Conservation (phyloP, 2,329 filamentous ascomycete genomes). For the Chalaropsis thielavioides region DNA sequence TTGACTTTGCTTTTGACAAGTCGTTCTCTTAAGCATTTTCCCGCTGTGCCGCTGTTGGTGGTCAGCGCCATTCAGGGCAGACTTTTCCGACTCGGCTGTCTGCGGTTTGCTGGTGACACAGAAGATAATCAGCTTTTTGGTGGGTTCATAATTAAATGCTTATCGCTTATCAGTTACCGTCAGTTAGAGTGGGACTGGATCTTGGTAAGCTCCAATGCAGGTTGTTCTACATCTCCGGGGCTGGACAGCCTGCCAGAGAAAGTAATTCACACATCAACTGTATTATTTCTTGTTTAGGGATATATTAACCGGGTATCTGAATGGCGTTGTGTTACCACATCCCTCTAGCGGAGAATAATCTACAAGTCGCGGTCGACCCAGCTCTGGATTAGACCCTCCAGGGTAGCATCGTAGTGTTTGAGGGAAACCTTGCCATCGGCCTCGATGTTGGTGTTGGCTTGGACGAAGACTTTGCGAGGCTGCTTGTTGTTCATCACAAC, state of each 20-base stretch:
- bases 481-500: constrained; percentile 64
- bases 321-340: neutral
- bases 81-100: too few relatives aligned
- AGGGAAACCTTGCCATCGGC: constrained; percentile 55
- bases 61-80: too few relatives aligned
- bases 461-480: constrained; percentile 82
- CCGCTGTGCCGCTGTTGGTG: too few relatives aligned
- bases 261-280: too few relatives aligned
- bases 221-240: too few relatives aligned
- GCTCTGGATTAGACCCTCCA: constrained; percentile 71
- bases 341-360: constrained; percentile 12
- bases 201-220: neutral
- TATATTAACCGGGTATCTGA: constrained; percentile 9
- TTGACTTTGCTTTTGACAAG: too few relatives aligned
- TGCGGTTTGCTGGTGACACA: too few relatives aligned
- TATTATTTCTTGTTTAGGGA: neutral
- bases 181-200: neutral
- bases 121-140: too few relatives aligned
- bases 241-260: too few relatives aligned
- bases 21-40: too few relatives aligned
- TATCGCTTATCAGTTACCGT: neutral
- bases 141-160: neutral
- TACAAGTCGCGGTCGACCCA: constrained; percentile 50
- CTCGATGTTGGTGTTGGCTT: constrained; percentile 72
- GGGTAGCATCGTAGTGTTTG: constrained; percentile 73